Base-by-base conservation (phyloP, 768 basidiomycete species). In the Kwoniella sp. region DNA sequence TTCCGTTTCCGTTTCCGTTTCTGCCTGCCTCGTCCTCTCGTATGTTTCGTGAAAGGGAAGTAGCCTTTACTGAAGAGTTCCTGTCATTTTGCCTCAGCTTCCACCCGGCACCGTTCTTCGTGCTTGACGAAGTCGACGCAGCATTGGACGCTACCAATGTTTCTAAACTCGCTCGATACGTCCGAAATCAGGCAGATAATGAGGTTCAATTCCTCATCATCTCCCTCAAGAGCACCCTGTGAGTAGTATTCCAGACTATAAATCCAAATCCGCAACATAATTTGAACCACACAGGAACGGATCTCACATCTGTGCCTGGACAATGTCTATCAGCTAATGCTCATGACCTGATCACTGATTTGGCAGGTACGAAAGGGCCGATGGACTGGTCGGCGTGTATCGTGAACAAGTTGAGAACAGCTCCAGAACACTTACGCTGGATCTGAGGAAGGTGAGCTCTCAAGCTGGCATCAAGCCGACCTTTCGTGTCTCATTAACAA, bases 71-170 rank as follows among this genome's bases (percentile, higher is more conserved):
- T n/a, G n/a, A n/a, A 1, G 37, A 1, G 26, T 63, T 23, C 41
- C n/a, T n/a, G n/a, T n/a, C n/a, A 29, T 53, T 22, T 64, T 20
- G 28, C 25, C 55, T 0, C 65, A 94, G 94, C 72, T 97, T 92
- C 79, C 93, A 94, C 77, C 95, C 94, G 0, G 91, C 94, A 2
- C 95, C 94, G 0, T 97, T 97, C 84, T 97, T 98, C 79, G 95
- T 97, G 15, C 85, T 98, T n/a, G 95, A 98, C 75, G 95, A 98
- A 81, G 93, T 71, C 26, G 95, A 98, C 71, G 96, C 96, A 12
- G 95, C 96, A 0, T 85, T 98, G 45, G 95, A 98, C 82, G 95
- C 97, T 79, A 96, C 93, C n/a, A 98, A 99, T 70, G 95, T 97
- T 2, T 91, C 92, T 38, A 92, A 93, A 78, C 87, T 98, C 34